Evolutionary conservation across 2,329 filamentous ascomycete genomes (phyloP).

Genomic region (Beauveria sp.): DNA sequence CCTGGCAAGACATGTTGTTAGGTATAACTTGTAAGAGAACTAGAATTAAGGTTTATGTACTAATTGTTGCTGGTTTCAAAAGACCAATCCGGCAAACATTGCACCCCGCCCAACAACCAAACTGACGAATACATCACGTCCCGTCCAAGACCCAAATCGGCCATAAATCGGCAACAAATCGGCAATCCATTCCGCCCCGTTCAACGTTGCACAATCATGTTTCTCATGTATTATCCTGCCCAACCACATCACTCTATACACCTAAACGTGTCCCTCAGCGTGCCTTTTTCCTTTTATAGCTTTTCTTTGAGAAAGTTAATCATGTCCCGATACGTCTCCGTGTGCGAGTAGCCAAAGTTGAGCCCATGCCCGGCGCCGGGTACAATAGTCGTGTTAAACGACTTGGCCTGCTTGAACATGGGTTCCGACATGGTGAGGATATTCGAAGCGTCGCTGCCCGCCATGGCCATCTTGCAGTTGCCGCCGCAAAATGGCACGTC

Average conservation of each 20-base stretch:
- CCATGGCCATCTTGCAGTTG: slow-evolving; percentile 42
- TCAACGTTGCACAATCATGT: background rate
- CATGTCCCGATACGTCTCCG: slow-evolving; percentile 27
- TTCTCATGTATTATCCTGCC: background rate
- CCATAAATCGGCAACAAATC: background rate
- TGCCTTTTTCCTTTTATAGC: slow-evolving; percentile 5
- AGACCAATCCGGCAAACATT: no score
- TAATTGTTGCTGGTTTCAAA: background rate
- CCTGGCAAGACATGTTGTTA: background rate
- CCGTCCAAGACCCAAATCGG: no score
- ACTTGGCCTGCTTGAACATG: slow-evolving; percentile 36
- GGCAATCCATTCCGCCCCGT: background rate
- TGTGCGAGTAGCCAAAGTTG: slow-evolving; percentile 35
- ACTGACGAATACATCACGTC: no score
- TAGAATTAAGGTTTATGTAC: slow-evolving; percentile 9
- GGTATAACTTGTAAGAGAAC: background rate
- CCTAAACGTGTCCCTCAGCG: background rate
- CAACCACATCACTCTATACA: background rate
- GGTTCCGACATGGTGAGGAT: slow-evolving; percentile 34
- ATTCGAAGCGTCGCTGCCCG: slow-evolving; percentile 24
- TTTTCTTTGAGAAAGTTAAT: slow-evolving; percentile 27
- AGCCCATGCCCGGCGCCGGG: slow-evolving; percentile 43
- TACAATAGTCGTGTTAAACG: slow-evolving; percentile 47
- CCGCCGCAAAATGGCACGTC: slow-evolving; percentile 55
- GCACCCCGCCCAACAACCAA: no score